Evolutionary conservation across 108 stramenopile species (phyloP).

Genomic region (Cyclotella baltica): DNA sequence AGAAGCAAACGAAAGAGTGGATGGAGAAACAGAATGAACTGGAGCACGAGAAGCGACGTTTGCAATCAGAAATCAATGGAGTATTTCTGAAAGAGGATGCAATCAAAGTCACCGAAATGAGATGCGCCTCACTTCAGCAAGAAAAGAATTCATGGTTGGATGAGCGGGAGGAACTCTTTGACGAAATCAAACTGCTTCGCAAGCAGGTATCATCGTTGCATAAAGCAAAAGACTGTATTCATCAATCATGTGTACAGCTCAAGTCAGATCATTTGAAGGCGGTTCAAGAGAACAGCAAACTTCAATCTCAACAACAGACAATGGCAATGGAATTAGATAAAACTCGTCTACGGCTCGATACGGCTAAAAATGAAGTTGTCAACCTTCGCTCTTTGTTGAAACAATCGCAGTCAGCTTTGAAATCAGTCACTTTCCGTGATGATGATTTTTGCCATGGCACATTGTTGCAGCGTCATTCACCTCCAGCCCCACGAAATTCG

Average conservation of each 20-base stretch:
- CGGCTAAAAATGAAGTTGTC: slow-evolving; percentile 31
- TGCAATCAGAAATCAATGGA: slow-evolving; percentile 27
- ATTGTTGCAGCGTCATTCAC: neutral
- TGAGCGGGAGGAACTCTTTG: slow-evolving; percentile 14
- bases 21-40: slow-evolving; percentile 27
- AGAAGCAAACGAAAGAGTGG: slow-evolving; percentile 29
- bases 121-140: slow-evolving; percentile 10
- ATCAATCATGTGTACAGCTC: slow-evolving; percentile 6
- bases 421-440: slow-evolving; percentile 39
- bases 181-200: slow-evolving; percentile 3
- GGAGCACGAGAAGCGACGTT: slow-evolving; percentile 25
- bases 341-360: slow-evolving; percentile 6
- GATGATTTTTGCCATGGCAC: neutral
- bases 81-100: slow-evolving; percentile 20
- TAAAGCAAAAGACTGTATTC: neutral
- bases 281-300: neutral
- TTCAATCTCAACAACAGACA: slow-evolving; percentile 13
- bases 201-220: slow-evolving; percentile 3
- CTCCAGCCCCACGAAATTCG: neutral
- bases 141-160: slow-evolving; percentile 21
- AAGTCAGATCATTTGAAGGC: neutral
- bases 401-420: slow-evolving; percentile 45
- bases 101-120: slow-evolving; percentile 28
- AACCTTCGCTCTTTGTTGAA: slow-evolving; percentile 39
- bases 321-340: slow-evolving; percentile 15